phyloP scores from a whole-genome alignment of 257 asterid species.

The Rehmannia glutinosa region DNA sequence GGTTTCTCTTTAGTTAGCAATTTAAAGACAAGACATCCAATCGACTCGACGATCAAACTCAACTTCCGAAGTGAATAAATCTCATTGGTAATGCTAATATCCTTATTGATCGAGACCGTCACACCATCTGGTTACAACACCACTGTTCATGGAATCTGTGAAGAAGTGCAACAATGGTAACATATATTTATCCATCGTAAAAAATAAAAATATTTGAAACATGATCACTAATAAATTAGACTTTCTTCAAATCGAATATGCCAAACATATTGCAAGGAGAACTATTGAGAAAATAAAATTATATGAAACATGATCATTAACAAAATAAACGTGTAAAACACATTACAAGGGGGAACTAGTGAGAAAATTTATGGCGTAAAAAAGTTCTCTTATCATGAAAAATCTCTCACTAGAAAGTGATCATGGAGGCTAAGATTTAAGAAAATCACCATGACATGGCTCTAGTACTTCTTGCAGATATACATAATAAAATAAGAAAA shows the following conservation, averaged over 20 bases:
- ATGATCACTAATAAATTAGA: background rate
- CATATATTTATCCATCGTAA: background rate
- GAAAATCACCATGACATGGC: background rate
- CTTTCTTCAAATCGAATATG: background rate
- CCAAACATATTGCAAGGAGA: background rate
- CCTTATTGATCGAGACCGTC: slow-evolving; percentile 76
- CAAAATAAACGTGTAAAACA: too few relatives aligned
- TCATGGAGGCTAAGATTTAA: background rate
- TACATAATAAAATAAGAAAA: background rate
- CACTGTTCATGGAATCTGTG: slow-evolving; percentile 36
- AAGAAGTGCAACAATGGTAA: slow-evolving; percentile 12
- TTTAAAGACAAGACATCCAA: slow-evolving; percentile 7
- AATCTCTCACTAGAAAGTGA: background rate
- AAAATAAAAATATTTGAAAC: background rate
- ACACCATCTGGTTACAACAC: slow-evolving; percentile 58
- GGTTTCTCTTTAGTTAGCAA: background rate
- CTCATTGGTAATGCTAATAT: slow-evolving; percentile 56
- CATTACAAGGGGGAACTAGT: too few relatives aligned
- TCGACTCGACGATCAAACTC: slow-evolving; percentile 96
- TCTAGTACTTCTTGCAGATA: background rate
- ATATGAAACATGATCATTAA: too few relatives aligned
- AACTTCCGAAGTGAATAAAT: slow-evolving; percentile 72
- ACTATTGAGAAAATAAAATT: too few relatives aligned
- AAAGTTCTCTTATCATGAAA: background rate
- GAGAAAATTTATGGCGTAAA: background rate